phyloP scores from a whole-genome alignment of 345 rosid genomes.

The Pseudoturritis turrita region DNA sequence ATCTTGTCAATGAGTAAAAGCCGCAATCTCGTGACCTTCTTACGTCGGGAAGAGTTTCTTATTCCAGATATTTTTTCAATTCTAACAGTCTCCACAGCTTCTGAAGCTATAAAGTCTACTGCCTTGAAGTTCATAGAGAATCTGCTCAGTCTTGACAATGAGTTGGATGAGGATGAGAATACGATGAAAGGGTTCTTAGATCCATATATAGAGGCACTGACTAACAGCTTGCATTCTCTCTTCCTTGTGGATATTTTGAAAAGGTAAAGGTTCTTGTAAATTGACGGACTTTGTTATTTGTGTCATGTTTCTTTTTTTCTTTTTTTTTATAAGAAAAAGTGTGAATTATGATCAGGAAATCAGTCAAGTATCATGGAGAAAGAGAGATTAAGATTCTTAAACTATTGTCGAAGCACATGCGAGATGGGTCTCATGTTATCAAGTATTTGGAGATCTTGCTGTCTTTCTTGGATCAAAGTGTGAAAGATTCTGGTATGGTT shows the following conservation, averaged over 20 bases:
- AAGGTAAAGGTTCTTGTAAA: conserved; percentile 43
- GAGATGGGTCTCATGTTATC: conserved; percentile 42
- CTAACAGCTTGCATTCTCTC: conserved; percentile 54
- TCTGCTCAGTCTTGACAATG: conserved; percentile 58
- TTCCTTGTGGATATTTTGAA: conserved; percentile 44
- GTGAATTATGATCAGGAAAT: conserved; percentile 43
- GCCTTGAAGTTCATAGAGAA: conserved; percentile 67
- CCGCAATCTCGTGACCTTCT: conserved; percentile 46
- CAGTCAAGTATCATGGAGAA: conserved; percentile 52
- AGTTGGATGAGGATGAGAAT: conserved; percentile 44
- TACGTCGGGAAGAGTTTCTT: conserved; percentile 58
- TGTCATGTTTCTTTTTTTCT: not conserved
- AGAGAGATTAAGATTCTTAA: conserved; percentile 53
- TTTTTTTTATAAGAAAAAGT: not conserved
- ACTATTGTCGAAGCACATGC: conserved; percentile 49
- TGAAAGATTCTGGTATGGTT: conserved; percentile 54
- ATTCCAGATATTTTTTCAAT: conserved; percentile 67
- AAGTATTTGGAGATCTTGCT: conserved; percentile 61
- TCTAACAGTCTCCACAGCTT: conserved; percentile 52
- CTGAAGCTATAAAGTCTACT: conserved; percentile 55
- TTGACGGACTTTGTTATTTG: not conserved
- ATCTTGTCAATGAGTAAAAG: conserved; percentile 84
- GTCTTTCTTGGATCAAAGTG: conserved; percentile 45
- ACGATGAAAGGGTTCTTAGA: conserved; percentile 38
- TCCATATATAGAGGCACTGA: conserved; percentile 53